Evolutionary conservation across 2,329 filamentous ascomycete genomes (phyloP).

Genomic region (Colletotrichum sp.): DNA sequence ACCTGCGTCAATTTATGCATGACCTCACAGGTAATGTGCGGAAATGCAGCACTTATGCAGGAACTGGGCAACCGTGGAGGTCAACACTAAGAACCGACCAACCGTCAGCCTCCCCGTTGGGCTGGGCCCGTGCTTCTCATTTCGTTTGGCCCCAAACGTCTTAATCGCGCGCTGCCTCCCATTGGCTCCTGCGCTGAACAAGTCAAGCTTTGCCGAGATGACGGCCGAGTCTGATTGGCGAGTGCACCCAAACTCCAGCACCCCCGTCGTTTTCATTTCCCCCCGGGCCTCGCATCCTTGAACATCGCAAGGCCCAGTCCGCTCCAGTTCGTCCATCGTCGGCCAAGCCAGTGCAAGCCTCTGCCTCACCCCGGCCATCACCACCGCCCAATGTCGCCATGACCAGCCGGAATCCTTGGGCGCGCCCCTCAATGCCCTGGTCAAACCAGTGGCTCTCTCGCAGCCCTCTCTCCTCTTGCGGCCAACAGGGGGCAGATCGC

Average conservation of each 20-base stretch:
- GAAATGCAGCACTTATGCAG: conserved; percentile 19
- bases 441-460: background rate
- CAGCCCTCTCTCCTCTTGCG: background rate
- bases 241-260: background rate
- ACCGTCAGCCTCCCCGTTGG: background rate
- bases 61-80: background rate
- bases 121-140: conserved; percentile 6
- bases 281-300: conserved; percentile 8
- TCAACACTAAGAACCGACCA: background rate
- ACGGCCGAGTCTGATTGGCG: conserved; percentile 18
- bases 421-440: conserved; percentile 4
- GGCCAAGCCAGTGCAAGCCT: background rate
- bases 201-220: conserved; percentile 22
- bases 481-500: conserved; percentile 11
- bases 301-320: background rate
- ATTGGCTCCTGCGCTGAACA: conserved; percentile 8
- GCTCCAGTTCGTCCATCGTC: background rate
- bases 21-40: background rate
- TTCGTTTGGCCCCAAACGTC: conserved; percentile 14
- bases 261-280: conserved; percentile 14
- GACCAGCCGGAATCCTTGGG: conserved; percentile 12
- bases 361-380: background rate
- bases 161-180: conserved; percentile 1
- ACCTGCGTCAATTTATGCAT: background rate
- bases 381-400: conserved; percentile 17